Evolutionary conservation across 1,139 yeast species (phyloP).

Genomic region (Ogataea hybrid): DNA sequence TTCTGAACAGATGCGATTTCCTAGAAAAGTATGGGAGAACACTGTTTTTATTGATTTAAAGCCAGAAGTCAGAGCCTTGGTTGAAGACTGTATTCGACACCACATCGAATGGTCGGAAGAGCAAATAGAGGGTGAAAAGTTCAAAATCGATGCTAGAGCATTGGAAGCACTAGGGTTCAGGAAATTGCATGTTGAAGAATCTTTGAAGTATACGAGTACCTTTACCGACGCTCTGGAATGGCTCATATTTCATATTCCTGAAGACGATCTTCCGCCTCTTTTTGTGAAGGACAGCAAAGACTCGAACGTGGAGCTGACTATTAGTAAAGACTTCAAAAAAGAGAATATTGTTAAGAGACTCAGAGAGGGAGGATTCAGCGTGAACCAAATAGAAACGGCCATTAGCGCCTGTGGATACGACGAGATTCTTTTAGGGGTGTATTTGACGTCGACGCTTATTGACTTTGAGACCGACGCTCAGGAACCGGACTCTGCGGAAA

Average conservation of each 20-base stretch:
- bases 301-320: slow-evolving; percentile 46
- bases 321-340: slow-evolving; percentile 42
- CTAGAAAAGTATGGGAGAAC: slow-evolving; percentile 63
- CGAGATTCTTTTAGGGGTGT: slow-evolving; percentile 52
- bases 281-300: slow-evolving; percentile 46
- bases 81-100: slow-evolving; percentile 52
- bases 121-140: slow-evolving; percentile 25
- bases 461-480: slow-evolving; percentile 9
- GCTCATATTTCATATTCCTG: slow-evolving; percentile 86
- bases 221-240: slow-evolving; percentile 70
- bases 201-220: slow-evolving; percentile 56
- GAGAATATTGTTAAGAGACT: slow-evolving; percentile 56
- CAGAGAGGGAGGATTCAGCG: slow-evolving; percentile 65
- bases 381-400: slow-evolving; percentile 55
- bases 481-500: slow-evolving; percentile 34
- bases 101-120: slow-evolving; percentile 53
- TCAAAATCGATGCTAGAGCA: slow-evolving; percentile 18
- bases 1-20: slow-evolving; percentile 35
- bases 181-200: slow-evolving; percentile 64
- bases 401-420: slow-evolving; percentile 42
- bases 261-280: slow-evolving; percentile 78
- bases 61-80: slow-evolving; percentile 46
- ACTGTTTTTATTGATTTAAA: slow-evolving; percentile 46
- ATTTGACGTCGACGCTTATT: slow-evolving; percentile 38
- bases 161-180: slow-evolving; percentile 64